A percentile compares a stretch with the other conserved stretches of the same genome.
Evolutionary conservation across 2,329 filamentous ascomycete genomes (phyloP).

Genomic region (Blumeriella jaapii): DNA sequence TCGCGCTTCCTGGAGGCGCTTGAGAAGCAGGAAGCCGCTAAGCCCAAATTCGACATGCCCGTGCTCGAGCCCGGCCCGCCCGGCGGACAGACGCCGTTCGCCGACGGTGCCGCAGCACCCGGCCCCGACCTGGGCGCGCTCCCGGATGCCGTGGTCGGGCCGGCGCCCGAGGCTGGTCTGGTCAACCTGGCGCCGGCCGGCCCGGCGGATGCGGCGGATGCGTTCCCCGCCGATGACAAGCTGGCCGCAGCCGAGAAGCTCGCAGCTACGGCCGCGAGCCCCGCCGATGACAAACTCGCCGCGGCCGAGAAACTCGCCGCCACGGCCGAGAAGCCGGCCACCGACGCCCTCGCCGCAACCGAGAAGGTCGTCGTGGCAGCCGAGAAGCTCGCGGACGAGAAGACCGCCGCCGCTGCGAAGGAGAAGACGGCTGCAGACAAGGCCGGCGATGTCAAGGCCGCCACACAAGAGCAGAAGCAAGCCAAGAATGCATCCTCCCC

Average conservation of each 20-base stretch:
- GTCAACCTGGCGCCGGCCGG: neutral
- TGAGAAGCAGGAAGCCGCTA: slow-evolving; percentile 5
- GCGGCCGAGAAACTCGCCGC: too few relatives aligned
- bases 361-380: neutral
- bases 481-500: too few relatives aligned
- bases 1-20: slow-evolving; percentile 3
- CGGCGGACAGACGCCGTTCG: neutral
- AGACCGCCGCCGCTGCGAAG: neutral
- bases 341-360: neutral
- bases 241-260: too few relatives aligned
- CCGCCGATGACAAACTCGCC: neutral
- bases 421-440: neutral
- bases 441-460: neutral
- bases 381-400: neutral
- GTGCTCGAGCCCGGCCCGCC: neutral
- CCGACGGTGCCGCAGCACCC: neutral
- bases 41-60: slow-evolving; percentile 3
- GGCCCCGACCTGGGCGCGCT: too few relatives aligned
- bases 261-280: too few relatives aligned
- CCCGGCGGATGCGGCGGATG: neutral
- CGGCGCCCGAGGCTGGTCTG: neutral
- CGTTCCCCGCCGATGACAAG: neutral
- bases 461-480: too few relatives aligned
- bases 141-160: neutral
- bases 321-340: too few relatives aligned